These are phyloP conservation scores for Xanthoconium stramineum DNA, from an alignment of 768 basidiomycete species.

Conservation along the genomic window DNA sequence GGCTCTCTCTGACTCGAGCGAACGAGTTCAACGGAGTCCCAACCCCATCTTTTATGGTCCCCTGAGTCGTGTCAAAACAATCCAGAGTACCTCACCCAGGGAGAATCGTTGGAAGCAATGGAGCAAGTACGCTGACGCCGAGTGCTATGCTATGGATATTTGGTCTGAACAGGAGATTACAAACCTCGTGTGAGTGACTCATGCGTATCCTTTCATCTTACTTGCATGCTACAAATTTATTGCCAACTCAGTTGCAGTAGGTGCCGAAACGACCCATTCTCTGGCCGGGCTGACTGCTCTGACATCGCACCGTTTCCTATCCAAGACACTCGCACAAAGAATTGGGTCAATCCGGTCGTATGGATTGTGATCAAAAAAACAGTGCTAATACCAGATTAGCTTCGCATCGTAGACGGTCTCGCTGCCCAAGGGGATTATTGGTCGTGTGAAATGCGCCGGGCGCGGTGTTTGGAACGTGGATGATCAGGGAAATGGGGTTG, in stretches of 20 bases:
- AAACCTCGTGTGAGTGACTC: neutral
- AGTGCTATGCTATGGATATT: neutral
- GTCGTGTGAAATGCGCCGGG: conserved; percentile 63
- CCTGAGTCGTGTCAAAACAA: neutral
- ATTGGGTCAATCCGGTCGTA: no score
- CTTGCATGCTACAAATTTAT: no score
- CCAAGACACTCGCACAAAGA: no score
- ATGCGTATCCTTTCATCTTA: no score
- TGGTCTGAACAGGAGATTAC: neutral
- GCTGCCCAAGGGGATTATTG: conserved; percentile 63
- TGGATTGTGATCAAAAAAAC: no score
- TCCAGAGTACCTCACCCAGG: neutral
- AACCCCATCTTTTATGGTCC: fast-evolving
- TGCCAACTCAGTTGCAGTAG: no score
- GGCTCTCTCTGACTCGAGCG: neutral
- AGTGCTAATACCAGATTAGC: no score
- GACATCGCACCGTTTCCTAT: no score
- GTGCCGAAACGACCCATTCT: no score
- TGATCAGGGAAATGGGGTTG: conserved; percentile 59
- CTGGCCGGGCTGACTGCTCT: no score
- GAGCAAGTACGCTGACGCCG: neutral
- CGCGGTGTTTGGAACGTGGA: conserved; percentile 76
- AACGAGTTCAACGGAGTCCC: neutral
- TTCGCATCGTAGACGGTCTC: no score
- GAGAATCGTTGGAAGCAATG: neutral